Evolutionary conservation across 768 basidiomycete genomes (phyloP).

Genomic region (Suillus subalutaceus): DNA sequence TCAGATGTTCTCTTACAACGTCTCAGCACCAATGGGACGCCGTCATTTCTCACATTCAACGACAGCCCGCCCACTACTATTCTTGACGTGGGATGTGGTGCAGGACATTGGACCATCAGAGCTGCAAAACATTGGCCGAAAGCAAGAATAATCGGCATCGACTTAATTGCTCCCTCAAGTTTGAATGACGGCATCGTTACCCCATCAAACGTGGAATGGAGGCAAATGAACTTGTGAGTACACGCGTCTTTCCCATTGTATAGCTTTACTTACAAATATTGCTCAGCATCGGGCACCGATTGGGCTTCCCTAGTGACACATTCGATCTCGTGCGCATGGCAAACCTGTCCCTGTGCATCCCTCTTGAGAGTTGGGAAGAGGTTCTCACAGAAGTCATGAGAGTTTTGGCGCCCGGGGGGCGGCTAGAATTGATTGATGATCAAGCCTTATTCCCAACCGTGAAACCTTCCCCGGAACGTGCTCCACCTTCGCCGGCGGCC

Average conservation of each 20-base stretch:
- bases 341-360: constrained; percentile 64
- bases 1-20: constrained; percentile 55
- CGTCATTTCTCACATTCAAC: constrained; percentile 60
- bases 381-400: constrained; percentile 64
- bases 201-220: constrained; percentile 48
- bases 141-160: constrained; percentile 64
- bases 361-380: constrained; percentile 58
- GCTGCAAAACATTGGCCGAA: constrained; percentile 65
- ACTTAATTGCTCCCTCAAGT: constrained; percentile 49
- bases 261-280: constrained; percentile 16
- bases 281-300: constrained; percentile 50
- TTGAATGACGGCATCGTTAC: constrained; percentile 39
- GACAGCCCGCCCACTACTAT: constrained; percentile 54
- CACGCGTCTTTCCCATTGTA: background rate
- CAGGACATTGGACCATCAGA: constrained; percentile 67
- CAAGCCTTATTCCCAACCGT: constrained; percentile 65
- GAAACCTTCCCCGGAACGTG: constrained; percentile 24
- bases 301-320: constrained; percentile 63
- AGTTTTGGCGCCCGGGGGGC: constrained; percentile 61
- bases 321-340: constrained; percentile 81
- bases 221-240: constrained; percentile 71
- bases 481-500: constrained; percentile 12
- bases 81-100: constrained; percentile 78
- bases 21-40: constrained; percentile 54
- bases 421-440: constrained; percentile 77